Percentiles rank a stretch among this genome's conserved stretches.
phyloP scores from a whole-genome alignment of 352 stramenopile genomes.

The Globisporangium ultimum region DNA sequence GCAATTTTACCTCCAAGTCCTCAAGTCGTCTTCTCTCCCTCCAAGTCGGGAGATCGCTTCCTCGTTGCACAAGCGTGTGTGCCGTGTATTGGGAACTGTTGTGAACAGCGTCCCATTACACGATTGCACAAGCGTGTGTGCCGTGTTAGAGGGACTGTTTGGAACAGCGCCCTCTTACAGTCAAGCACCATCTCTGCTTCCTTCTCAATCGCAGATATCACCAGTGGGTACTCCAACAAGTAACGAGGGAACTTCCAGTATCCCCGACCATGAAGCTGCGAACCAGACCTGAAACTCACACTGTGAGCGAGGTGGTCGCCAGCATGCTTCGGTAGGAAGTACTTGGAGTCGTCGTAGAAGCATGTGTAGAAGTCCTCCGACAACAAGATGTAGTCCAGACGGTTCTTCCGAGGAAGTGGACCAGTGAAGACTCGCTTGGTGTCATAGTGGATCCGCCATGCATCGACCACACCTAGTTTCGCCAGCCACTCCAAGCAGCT shows the following conservation, averaged over 20 bases:
- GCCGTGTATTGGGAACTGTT: too few relatives aligned
- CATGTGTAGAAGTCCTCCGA: slow-evolving; percentile 3
- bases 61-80: too few relatives aligned
- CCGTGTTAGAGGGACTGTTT: too few relatives aligned
- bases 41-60: too few relatives aligned
- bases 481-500: slow-evolving; percentile 11
- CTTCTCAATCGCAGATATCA: slow-evolving; percentile 5
- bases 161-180: too few relatives aligned
- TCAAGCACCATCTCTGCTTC: slow-evolving; percentile 6
- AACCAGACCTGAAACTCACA: not conserved
- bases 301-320: slow-evolving; percentile 13
- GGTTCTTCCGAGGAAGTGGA: slow-evolving; percentile 10
- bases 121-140: too few relatives aligned
- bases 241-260: slow-evolving; percentile 10
- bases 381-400: slow-evolving; percentile 24
- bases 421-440: slow-evolving; percentile 5
- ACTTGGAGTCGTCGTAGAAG: not conserved
- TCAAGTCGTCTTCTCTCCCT: too few relatives aligned
- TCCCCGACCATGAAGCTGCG: slow-evolving; percentile 3
- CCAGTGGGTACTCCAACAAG: slow-evolving; percentile 11
- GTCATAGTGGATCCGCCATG: slow-evolving; percentile 12
- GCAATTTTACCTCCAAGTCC: too few relatives aligned
- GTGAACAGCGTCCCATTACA: too few relatives aligned
- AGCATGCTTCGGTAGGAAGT: slow-evolving; percentile 2
- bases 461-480: not conserved